These are phyloP conservation scores for Aspergillus fumigatiaffinis DNA, from an alignment of 2,329 filamentous ascomycete genomes.

Conservation along the genomic window DNA sequence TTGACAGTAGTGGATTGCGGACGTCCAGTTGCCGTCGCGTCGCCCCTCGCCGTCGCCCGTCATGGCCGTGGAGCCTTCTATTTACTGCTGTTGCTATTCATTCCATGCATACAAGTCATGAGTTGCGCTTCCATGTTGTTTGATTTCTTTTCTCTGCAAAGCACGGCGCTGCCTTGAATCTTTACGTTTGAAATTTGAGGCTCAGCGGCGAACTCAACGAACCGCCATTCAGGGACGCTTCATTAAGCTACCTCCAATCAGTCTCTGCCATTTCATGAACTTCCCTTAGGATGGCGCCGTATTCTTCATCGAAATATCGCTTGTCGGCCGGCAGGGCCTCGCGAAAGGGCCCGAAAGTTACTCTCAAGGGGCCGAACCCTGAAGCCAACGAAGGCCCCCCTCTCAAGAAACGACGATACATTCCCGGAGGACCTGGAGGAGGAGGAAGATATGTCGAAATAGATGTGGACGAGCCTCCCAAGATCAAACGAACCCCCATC, in stretches of 20 bases:
- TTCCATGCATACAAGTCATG: slow-evolving; percentile 11
- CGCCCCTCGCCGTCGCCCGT: slow-evolving; percentile 3
- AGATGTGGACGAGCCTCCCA: slow-evolving; percentile 56
- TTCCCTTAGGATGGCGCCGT: slow-evolving; percentile 27
- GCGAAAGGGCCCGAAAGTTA: slow-evolving; percentile 28
- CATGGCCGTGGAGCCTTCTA: neutral
- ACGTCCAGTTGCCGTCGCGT: slow-evolving; percentile 12
- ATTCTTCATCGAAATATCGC: slow-evolving; percentile 24
- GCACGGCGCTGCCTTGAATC: slow-evolving; percentile 5
- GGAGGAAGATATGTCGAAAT: slow-evolving; percentile 79
- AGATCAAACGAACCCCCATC: slow-evolving; percentile 38
- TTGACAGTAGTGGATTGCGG: slow-evolving; percentile 2
- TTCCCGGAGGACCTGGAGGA: slow-evolving; percentile 81
- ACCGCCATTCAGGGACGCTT: slow-evolving; percentile 1
- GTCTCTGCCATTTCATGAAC: neutral
- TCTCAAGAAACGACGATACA: slow-evolving; percentile 69
- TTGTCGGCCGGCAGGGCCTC: slow-evolving; percentile 24
- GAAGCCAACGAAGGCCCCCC: slow-evolving; percentile 54
- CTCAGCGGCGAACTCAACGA: slow-evolving; percentile 12
- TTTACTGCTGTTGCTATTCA: neutral
- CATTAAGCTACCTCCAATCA: neutral
- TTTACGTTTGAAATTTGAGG: slow-evolving; percentile 10
- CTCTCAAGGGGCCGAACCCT: slow-evolving; percentile 28
- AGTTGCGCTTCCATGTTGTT: slow-evolving; percentile 1
- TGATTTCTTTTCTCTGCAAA: slow-evolving; percentile 4